Conservation (phyloP, 2,329 filamentous ascomycete genomes). For the Xylaria sp. region DNA sequence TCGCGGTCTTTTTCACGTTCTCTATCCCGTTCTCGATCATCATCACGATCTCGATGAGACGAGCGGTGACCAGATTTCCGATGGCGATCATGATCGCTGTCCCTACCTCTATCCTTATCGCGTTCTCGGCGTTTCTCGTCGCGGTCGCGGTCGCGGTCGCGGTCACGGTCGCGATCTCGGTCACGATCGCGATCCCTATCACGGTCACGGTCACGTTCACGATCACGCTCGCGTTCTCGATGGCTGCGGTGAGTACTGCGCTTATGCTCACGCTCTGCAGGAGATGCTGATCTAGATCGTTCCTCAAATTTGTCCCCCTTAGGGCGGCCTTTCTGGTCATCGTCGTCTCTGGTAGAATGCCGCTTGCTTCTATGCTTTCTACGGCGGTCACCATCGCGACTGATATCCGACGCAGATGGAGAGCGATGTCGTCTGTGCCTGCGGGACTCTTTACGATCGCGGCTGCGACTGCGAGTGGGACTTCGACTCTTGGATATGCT, state of each 20-base stretch:
- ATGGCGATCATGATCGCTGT: conserved; percentile 51
- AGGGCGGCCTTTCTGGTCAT: conserved; percentile 54
- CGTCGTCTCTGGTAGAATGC: conserved; percentile 59
- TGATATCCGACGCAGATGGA: conserved; percentile 58
- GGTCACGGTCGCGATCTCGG: conserved; percentile 49
- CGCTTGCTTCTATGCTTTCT: conserved; percentile 61
- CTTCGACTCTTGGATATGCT: conserved; percentile 52
- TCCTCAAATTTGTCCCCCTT: conserved; percentile 60
- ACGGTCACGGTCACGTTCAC: conserved; percentile 52
- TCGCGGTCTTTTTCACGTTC: conserved; percentile 52
- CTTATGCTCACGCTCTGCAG: conserved; percentile 59
- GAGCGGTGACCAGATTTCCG: conserved; percentile 54
- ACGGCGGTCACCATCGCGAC: conserved; percentile 63
- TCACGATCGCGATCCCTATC: conserved; percentile 50
- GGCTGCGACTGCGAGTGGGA: conserved; percentile 54
- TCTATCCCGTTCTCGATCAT: conserved; percentile 56
- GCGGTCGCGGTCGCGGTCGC: conserved; percentile 54
- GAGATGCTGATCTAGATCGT: conserved; percentile 73
- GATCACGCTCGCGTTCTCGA: conserved; percentile 56
- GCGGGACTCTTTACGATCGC: conserved; percentile 59
- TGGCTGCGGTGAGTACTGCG: conserved; percentile 59
- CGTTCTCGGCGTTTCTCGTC: conserved; percentile 51
- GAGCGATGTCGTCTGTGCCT: conserved; percentile 68
- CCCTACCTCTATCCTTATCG: conserved; percentile 54
- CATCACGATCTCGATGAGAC: conserved; percentile 57